Conservation (phyloP, 768 basidiomycete genomes). For the Boletus pseudopeckii region DNA sequence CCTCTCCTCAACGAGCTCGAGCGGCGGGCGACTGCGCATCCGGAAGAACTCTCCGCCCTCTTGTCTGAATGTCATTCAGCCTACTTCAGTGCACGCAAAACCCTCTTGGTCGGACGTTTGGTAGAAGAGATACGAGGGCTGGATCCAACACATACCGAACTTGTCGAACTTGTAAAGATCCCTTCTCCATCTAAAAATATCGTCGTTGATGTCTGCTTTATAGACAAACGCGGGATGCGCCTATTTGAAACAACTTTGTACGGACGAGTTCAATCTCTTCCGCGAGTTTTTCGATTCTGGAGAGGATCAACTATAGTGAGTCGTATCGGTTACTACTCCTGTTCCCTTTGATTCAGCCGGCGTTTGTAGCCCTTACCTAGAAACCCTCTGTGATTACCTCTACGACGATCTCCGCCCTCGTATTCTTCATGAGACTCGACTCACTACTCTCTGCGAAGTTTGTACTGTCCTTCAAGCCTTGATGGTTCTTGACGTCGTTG, state of each 20-base stretch:
- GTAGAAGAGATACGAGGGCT: conserved; percentile 79
- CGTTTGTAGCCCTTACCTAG: conserved; percentile 73
- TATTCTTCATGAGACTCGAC: conserved; percentile 87
- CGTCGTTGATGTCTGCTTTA: background rate
- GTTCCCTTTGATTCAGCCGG: conserved; percentile 6
- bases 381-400: conserved; percentile 88
- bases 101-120: conserved; percentile 68
- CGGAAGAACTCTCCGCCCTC: conserved; percentile 79
- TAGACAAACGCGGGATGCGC: conserved; percentile 90
- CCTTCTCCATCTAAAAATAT: background rate
- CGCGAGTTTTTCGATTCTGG: conserved; percentile 85
- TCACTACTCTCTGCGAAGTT: conserved; percentile 87
- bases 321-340: conserved; percentile 6
- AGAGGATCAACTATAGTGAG: conserved; percentile 69
- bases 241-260: conserved; percentile 88
- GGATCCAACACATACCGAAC: conserved; percentile 73
- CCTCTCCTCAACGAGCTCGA: conserved; percentile 87
- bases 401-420: conserved; percentile 95
- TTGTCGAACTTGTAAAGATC: conserved; percentile 80
- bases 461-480: conserved; percentile 95
- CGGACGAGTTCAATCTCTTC: conserved; percentile 85
- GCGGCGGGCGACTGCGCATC: conserved; percentile 66
- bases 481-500: conserved; percentile 84
- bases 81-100: conserved; percentile 73
- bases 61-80: conserved; percentile 84